These are phyloP conservation scores for Gymnopilus junonius DNA, from an alignment of 768 basidiomycete genomes.

Conservation along the genomic window DNA sequence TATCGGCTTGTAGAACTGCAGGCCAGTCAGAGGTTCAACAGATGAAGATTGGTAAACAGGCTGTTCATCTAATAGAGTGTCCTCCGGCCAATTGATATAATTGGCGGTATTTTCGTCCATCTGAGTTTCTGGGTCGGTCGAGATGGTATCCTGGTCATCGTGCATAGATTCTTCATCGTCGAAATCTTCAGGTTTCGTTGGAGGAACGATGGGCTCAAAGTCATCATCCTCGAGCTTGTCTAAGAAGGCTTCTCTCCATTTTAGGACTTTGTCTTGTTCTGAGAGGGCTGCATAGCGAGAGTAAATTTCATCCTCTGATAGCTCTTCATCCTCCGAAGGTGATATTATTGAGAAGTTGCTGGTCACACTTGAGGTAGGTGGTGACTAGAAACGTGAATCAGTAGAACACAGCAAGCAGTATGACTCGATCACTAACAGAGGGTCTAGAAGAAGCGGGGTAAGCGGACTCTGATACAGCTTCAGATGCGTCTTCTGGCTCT, in stretches of 20 bases:
- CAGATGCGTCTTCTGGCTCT: constrained; percentile 12
- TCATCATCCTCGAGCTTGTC: constrained; percentile 18
- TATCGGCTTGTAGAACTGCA: background rate
- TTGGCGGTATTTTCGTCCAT: constrained; percentile 5
- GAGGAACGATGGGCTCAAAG: constrained; percentile 1
- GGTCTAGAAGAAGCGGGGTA: constrained; percentile 11
- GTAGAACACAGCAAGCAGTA: background rate
- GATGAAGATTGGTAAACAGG: background rate
- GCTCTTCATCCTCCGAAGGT: background rate
- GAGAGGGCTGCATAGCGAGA: constrained; percentile 6
- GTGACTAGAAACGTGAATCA: constrained; percentile 7
- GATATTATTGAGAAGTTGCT: background rate
- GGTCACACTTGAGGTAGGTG: constrained; percentile 6
- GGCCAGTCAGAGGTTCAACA: background rate
- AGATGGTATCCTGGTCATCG: background rate
- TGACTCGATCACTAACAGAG: constrained; percentile 9
- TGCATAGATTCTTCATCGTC: constrained; percentile 3
- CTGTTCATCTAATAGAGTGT: constrained; percentile 7
- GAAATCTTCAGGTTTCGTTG: constrained; percentile 5
- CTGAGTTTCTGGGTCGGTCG: background rate
- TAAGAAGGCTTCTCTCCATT: constrained; percentile 24
- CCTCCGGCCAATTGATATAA: constrained; percentile 28
- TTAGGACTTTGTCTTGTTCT: constrained; percentile 17
- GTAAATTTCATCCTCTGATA: constrained; percentile 1
- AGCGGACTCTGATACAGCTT: constrained; percentile 6